phyloP scores from a whole-genome alignment of 2,329 filamentous ascomycete species.

The Macrophomina pseudophaseolina region DNA sequence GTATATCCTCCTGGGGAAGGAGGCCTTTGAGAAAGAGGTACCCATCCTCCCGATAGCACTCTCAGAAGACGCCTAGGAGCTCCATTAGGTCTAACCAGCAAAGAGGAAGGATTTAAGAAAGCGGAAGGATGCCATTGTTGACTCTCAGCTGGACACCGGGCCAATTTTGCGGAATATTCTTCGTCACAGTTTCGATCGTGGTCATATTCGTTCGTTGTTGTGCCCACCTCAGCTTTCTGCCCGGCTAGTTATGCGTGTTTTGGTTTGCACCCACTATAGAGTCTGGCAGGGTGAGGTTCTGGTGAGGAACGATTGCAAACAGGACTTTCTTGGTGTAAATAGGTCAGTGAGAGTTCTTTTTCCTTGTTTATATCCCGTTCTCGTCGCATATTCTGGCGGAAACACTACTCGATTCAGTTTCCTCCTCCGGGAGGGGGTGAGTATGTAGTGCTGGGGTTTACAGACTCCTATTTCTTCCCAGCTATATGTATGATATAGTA shows the following conservation, averaged over 20 bases:
- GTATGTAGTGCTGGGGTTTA: background rate
- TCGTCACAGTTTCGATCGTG: slow-evolving; percentile 25
- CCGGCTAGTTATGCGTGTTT: no score
- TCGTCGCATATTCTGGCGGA: no score
- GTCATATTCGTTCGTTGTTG: background rate
- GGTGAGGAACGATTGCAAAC: no score
- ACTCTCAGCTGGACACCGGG: slow-evolving; percentile 45
- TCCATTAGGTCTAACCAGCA: slow-evolving; percentile 50
- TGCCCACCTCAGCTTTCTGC: no score
- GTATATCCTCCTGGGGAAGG: slow-evolving; percentile 58
- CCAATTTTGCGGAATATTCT: slow-evolving; percentile 35
- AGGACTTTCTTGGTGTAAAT: no score
- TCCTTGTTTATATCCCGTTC: no score
- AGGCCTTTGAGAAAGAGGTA: slow-evolving; percentile 63
- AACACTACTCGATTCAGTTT: no score
- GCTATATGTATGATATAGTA: no score
- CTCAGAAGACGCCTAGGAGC: slow-evolving; percentile 54
- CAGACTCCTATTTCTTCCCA: no score
- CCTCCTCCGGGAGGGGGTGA: background rate
- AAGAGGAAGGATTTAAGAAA: slow-evolving; percentile 51
- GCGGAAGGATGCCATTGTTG: slow-evolving; percentile 53
- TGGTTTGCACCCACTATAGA: no score
- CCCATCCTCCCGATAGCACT: slow-evolving; percentile 56
- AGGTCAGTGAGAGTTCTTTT: no score
- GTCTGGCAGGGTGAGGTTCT: no score